Base-by-base conservation (phyloP, 1,284 basidiomycete species). In the Ceratobasidium theobromae region DNA sequence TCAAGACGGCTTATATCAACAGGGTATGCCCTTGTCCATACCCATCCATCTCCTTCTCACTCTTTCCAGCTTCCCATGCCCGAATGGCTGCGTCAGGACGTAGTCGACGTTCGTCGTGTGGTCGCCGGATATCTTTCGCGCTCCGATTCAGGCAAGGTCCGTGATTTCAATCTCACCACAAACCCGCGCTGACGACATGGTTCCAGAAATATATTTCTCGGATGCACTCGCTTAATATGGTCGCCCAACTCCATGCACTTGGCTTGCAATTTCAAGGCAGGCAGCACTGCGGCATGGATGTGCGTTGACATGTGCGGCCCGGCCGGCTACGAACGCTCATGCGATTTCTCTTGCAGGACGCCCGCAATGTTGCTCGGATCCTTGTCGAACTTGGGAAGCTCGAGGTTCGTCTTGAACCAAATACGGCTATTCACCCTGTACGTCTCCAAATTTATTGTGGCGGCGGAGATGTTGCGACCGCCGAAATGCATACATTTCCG, bases 271-370 rank as follows among this genome's bases (percentile, higher is more conserved):
- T 97, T 73, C 78, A 87, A 74, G 94, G 94, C 14, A 83, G 90
- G 71, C 82, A 86, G 68, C 94, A 97, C 76, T 87, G 86, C 72
- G 94, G 94, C 21, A 88, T 95, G 45, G 91, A 93, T 75, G 92
- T 93, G 71, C 80, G 89, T 86, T 35, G 38, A 21, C 14, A 30
- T 51, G 5, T 38, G 27, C 35, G 12, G 49, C 46, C 49, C 21
- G 65, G 21, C 32, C 35, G 16, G 32, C 52, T 4, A n/a, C 49
- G 48, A 38, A 30, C 53, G 21, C 55, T 54, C 64, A 62, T 30
- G 57, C 32, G 53, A 49, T n/a, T 52, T 53, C n/a, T 9, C 23
- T 49, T 55, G 38, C 72, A 95, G 92, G 94, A 97, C 76, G 84
- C 91, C 30, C 87, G 89, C 14, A 96, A 96, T 74, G 84, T 96